Conservation (phyloP, 2,329 filamentous ascomycete genomes). For the Alternaria solani region DNA sequence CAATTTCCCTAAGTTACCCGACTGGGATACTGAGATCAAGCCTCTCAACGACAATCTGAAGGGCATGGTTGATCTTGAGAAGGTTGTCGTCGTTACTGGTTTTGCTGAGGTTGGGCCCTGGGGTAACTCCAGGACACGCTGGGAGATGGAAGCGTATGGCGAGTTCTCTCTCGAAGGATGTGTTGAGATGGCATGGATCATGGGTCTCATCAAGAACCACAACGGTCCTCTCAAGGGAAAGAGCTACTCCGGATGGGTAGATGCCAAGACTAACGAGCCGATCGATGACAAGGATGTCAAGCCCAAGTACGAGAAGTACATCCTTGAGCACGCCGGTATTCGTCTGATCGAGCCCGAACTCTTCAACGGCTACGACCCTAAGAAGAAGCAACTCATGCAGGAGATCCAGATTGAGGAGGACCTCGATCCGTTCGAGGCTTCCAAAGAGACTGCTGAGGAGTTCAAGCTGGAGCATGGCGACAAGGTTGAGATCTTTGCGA, state of each 20-base stretch:
- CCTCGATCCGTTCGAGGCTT: conserved; percentile 94
- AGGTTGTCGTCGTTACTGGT: conserved; percentile 96
- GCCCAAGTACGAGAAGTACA: conserved; percentile 94
- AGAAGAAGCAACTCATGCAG: conserved; percentile 97
- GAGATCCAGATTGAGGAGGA: conserved; percentile 98
- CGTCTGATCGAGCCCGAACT: conserved; percentile 97
- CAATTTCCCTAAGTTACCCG: conserved; percentile 87
- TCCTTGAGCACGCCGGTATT: conserved; percentile 96
- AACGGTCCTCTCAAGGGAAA: conserved; percentile 96
- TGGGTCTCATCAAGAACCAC: conserved; percentile 99
- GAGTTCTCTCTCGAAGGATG: conserved; percentile 98
- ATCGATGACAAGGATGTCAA: conserved; percentile 99
- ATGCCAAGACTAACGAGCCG: conserved; percentile 90
- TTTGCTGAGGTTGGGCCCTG: conserved; percentile 96
- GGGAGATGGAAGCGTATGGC: conserved; percentile 99
- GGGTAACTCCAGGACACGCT: conserved; percentile 97
- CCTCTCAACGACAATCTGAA: conserved; percentile 88
- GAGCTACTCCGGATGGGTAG: conserved; percentile 96
- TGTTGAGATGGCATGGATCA: conserved; percentile 99
- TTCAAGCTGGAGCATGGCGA: conserved; percentile 97
- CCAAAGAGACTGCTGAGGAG: conserved; percentile 95
- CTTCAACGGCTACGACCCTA: conserved; percentile 95
- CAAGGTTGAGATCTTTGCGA: conserved; percentile 97
- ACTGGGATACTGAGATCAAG: conserved; percentile 90
- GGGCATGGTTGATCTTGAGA: conserved; percentile 98